These are phyloP conservation scores for Euphorbia tirucalli DNA, from an alignment of 345 rosid species.

Conservation along the genomic window DNA sequence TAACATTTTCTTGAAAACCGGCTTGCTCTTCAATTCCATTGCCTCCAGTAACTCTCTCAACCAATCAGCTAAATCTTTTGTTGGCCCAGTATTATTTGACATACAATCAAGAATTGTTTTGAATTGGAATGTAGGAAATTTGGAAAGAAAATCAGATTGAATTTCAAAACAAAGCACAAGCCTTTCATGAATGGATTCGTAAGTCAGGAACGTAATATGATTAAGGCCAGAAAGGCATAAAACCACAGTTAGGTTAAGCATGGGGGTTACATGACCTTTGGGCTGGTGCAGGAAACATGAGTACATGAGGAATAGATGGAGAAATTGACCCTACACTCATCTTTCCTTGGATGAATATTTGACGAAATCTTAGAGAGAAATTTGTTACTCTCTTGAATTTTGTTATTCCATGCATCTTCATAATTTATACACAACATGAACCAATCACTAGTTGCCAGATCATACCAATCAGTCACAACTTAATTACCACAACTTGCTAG, in stretches of 20 bases:
- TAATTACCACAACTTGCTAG: too few relatives aligned
- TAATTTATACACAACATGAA: too few relatives aligned
- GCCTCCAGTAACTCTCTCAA: constrained; percentile 20
- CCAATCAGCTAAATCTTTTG: neutral
- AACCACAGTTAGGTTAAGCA: constrained; percentile 63
- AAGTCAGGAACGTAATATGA: constrained; percentile 54
- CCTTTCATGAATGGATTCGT: constrained; percentile 35
- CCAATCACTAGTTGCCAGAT: too few relatives aligned
- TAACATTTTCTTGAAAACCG: constrained; percentile 24
- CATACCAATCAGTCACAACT: too few relatives aligned
- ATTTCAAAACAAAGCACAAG: constrained; percentile 23
- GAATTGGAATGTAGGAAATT: constrained; percentile 34
- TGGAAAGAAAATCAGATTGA: constrained; percentile 30
- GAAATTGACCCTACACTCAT: constrained; percentile 6
- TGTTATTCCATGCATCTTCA: neutral
- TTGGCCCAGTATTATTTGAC: constrained; percentile 24
- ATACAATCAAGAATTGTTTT: constrained; percentile 34
- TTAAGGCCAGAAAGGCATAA: constrained; percentile 40
- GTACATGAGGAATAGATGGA: constrained; percentile 32
- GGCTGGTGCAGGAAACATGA: constrained; percentile 56
- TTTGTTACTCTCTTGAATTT: too few relatives aligned
- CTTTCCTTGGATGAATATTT: constrained; percentile 31
- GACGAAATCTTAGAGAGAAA: too few relatives aligned
- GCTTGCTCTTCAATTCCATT: constrained; percentile 11
- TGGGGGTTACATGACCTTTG: constrained; percentile 65